Evolutionary conservation across 306 rosid species (phyloP).

Genomic region (Malus fusca): DNA sequence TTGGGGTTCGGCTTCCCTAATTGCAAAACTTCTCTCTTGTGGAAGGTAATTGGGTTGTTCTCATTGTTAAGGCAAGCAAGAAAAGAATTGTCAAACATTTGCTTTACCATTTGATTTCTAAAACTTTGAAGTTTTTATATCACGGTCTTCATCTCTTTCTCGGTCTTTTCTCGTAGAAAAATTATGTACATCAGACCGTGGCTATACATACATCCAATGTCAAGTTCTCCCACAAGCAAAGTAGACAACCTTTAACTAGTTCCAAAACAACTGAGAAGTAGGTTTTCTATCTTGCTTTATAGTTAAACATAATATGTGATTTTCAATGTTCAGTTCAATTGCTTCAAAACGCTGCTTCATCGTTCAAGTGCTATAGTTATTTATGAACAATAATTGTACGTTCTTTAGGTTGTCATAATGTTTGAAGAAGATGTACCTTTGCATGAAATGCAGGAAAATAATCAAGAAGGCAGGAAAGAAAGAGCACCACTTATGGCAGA

Average conservation of each 20-base stretch:
- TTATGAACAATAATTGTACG: neutral
- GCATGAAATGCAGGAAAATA: constrained; percentile 44
- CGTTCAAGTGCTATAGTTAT: neutral
- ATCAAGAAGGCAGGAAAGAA: constrained; percentile 38
- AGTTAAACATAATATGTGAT: neutral
- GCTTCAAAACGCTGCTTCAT: neutral
- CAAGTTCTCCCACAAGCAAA: constrained; percentile 26
- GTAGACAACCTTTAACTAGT: constrained; percentile 13
- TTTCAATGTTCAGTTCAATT: neutral
- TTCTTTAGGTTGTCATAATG: neutral
- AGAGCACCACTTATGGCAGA: constrained; percentile 80
- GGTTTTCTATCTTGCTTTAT: constrained; percentile 4
- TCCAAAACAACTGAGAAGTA: constrained; percentile 45
- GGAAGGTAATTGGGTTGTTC: constrained; percentile 22
- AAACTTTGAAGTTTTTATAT: neutral
- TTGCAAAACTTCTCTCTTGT: constrained; percentile 1
- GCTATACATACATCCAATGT: neutral
- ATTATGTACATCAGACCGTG: neutral
- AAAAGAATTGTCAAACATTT: neutral
- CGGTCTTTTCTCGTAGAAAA: constrained; percentile 7
- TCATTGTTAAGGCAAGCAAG: constrained; percentile 19
- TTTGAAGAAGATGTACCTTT: neutral
- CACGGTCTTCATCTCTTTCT: neutral
- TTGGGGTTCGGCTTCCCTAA: constrained; percentile 7
- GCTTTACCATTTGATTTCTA: neutral